phyloP scores from a whole-genome alignment of 306 rosid genomes.

The Cercis canadensis region DNA sequence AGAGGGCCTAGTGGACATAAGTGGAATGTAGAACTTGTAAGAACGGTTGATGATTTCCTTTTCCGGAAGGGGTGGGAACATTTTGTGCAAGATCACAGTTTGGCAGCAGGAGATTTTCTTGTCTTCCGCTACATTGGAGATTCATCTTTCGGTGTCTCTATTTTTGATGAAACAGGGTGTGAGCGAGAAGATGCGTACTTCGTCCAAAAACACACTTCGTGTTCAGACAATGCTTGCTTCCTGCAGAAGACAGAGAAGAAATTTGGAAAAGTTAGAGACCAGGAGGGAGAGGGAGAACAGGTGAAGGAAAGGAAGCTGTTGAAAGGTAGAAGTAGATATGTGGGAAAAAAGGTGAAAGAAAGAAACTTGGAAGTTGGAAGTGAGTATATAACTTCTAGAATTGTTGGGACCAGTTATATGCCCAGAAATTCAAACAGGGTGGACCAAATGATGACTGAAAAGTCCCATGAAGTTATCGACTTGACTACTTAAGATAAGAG shows the following conservation, averaged over 20 bases:
- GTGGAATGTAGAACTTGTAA: background rate
- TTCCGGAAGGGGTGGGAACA: background rate
- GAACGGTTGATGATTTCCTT: background rate
- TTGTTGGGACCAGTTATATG: background rate
- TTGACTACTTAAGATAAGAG: background rate
- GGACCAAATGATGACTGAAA: background rate
- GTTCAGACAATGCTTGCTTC: background rate
- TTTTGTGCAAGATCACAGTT: background rate
- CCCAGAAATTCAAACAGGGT: background rate
- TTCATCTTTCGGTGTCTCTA: background rate
- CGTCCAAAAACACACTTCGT: background rate
- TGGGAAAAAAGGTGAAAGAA: background rate
- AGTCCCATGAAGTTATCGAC: background rate
- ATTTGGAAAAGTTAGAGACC: background rate
- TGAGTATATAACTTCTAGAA: background rate
- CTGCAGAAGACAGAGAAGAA: background rate
- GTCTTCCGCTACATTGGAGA: slow-evolving; percentile 1
- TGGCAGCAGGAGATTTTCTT: slow-evolving; percentile 1
- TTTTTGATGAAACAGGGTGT: background rate
- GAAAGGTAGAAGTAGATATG: background rate
- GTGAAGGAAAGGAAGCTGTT: background rate
- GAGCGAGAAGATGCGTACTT: background rate
- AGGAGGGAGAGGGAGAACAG: background rate
- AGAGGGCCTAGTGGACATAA: background rate
- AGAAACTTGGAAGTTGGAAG: background rate